Base-by-base conservation (phyloP, 768 basidiomycete genomes). In the Amanita muscaria region DNA sequence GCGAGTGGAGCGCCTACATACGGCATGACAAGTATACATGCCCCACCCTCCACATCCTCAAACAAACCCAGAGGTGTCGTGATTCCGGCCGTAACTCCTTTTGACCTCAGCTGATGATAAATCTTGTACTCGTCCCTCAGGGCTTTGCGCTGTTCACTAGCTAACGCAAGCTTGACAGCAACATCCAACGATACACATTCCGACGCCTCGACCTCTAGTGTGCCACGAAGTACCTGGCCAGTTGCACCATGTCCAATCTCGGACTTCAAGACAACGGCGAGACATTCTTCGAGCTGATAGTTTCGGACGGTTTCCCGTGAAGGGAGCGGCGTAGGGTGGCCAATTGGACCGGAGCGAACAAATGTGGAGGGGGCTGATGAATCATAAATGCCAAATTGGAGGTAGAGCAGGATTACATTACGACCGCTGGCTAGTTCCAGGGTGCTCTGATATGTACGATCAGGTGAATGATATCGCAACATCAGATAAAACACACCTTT, bases 361-460 rank as follows among this genome's bases (percentile, higher is more conserved):
- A 53, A 53, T 8, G 46, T 44, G 50, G 51, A 39, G 7, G 51
- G 50, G 33, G 27, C 32, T 7, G 51, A 38, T 19, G 50, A 53
- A 48, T 53, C 46, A n/a, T 53, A 53, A 35, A 53, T 22, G n/a
- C 42, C 46, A 34, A 51, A 52, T 21, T 51, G 46, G 36, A 52
- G 50, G 37, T 51, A 51, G 31, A 52, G 18, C 30, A 51, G 40
- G 31, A 52, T 19, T 29, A 51, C 31, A 30, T 47, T 19, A 37
- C 44, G 50, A 29, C n/a, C 25, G 35, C 38, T 50, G 35, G 50
- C 51, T 32, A 50, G 22, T 30, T 36, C 23, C 38, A 52, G 31
- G 6, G 49, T 51, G 15, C 16, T 44, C 51, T 52, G 35, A 29
- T 29, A 29, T 29, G 27, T 29, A 12, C 6, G 27, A 12, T 29